Evolutionary conservation across 495 filamentous ascomycete genomes (phyloP).

Genomic region (Annulohypoxylon nitens): DNA sequence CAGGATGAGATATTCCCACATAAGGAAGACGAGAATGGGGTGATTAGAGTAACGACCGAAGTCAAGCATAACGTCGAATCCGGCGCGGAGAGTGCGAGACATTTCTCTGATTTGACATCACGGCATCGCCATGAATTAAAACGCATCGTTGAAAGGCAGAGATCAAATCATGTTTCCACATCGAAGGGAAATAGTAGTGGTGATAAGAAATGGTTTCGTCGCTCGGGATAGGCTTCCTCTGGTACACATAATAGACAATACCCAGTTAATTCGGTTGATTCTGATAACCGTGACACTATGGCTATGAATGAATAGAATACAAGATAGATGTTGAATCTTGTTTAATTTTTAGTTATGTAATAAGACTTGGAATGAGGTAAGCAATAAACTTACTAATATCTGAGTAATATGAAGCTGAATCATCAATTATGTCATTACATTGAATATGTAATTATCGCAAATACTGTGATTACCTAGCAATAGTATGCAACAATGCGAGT

Average conservation of each 20-base stretch:
- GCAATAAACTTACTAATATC: not conserved
- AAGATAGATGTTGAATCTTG: not conserved
- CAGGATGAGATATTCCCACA: conserved; percentile 54
- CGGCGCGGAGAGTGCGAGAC: not conserved
- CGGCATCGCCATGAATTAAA: conserved; percentile 17
- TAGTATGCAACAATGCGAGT: not conserved
- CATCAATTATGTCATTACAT: not conserved
- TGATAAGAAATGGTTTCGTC: conserved; percentile 31
- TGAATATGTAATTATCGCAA: not conserved
- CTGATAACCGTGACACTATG: not conserved
- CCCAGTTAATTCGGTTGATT: not conserved
- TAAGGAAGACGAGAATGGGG: conserved; percentile 35
- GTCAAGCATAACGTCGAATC: conserved; percentile 30
- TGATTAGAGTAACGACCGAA: conserved; percentile 37
- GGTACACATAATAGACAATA: conserved; percentile 21
- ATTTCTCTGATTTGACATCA: conserved; percentile 5
- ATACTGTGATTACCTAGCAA: not conserved
- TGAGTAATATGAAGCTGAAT: not conserved
- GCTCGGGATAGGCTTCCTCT: conserved; percentile 12
- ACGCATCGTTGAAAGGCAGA: conserved; percentile 2
- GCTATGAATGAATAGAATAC: not conserved
- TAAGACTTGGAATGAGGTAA: not conserved
- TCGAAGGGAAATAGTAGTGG: not conserved
- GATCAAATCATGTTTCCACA: not conserved
- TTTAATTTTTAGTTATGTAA: not conserved